Evolutionary conservation across 768 basidiomycete genomes (phyloP).

Genomic region (Strobilomyces confusus): DNA sequence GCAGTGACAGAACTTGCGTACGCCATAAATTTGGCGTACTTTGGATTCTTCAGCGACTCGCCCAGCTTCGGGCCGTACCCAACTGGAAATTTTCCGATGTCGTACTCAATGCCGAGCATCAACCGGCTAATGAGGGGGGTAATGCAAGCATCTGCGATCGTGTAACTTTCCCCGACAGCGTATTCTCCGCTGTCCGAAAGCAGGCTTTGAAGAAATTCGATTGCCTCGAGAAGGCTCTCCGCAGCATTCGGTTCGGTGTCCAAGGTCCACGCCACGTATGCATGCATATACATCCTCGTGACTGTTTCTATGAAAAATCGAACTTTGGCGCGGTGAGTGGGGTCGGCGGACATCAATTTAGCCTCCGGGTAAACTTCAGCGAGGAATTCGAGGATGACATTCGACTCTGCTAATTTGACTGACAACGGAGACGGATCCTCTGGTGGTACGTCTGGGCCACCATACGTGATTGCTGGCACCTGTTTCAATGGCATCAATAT

Average conservation of each 20-base stretch:
- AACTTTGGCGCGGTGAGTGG: slow-evolving; percentile 49
- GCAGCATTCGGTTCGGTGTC: slow-evolving; percentile 37
- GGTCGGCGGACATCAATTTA: slow-evolving; percentile 41
- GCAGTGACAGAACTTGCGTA: slow-evolving; percentile 45
- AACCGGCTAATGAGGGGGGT: slow-evolving; percentile 54
- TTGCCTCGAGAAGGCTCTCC: slow-evolving; percentile 30
- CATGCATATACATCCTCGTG: slow-evolving; percentile 39
- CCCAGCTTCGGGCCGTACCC: slow-evolving; percentile 45
- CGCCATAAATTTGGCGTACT: slow-evolving; percentile 44
- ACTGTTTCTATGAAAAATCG: slow-evolving; percentile 59
- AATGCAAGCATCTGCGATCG: slow-evolving; percentile 56
- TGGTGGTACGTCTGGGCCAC: slow-evolving; percentile 50
- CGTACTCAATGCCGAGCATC: slow-evolving; percentile 40
- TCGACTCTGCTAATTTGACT: slow-evolving; percentile 53
- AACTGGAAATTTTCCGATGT: slow-evolving; percentile 45
- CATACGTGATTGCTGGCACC: slow-evolving; percentile 55
- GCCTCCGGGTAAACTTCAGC: slow-evolving; percentile 50
- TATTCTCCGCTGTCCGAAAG: slow-evolving; percentile 42
- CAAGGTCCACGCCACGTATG: slow-evolving; percentile 33
- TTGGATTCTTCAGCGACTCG: slow-evolving; percentile 38
- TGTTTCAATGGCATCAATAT: background rate
- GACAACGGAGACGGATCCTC: slow-evolving; percentile 55
- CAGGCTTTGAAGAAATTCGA: slow-evolving; percentile 47
- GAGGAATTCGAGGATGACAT: slow-evolving; percentile 59
- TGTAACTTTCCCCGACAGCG: slow-evolving; percentile 41